phyloP scores from a whole-genome alignment of 2,329 filamentous ascomycete species.

The Sporothrix protearum region DNA sequence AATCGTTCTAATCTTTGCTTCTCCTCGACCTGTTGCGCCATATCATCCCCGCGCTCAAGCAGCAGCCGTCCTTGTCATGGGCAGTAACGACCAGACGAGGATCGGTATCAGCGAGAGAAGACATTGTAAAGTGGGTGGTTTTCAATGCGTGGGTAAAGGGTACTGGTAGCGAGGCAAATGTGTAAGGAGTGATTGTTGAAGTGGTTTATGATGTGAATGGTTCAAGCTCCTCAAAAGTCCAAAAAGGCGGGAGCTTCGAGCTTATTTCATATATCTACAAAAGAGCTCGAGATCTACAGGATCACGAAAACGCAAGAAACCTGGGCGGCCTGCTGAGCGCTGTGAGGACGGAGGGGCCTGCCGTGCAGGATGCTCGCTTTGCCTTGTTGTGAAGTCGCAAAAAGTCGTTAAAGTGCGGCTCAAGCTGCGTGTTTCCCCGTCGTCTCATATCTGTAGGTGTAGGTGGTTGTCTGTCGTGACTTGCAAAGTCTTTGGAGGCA shows the following conservation, averaged over 20 bases:
- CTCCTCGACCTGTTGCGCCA: neutral
- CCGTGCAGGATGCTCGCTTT: neutral
- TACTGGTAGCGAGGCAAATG: neutral
- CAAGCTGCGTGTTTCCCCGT: neutral
- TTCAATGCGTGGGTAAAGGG: neutral
- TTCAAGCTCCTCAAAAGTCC: neutral
- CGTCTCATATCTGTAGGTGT: neutral
- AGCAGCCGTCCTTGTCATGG: slow-evolving; percentile 13
- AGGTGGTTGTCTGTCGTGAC: neutral
- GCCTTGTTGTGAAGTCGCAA: neutral
- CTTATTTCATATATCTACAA: neutral
- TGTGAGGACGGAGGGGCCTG: neutral
- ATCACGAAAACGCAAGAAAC: neutral
- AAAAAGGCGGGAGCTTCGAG: neutral
- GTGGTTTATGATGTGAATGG: neutral
- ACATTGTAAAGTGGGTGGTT: neutral
- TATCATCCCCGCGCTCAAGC: too few species aligned
- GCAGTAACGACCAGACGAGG: slow-evolving; percentile 16
- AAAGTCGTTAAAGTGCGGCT: neutral
- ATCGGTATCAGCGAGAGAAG: neutral
- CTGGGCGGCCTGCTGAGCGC: neutral
- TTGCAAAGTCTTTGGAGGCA: too few species aligned
- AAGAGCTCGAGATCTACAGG: neutral
- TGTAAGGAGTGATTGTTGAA: neutral
- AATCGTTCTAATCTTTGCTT: neutral